Conservation (phyloP, 805 yeast species). For the Saccharomycopsis sp. region DNA sequence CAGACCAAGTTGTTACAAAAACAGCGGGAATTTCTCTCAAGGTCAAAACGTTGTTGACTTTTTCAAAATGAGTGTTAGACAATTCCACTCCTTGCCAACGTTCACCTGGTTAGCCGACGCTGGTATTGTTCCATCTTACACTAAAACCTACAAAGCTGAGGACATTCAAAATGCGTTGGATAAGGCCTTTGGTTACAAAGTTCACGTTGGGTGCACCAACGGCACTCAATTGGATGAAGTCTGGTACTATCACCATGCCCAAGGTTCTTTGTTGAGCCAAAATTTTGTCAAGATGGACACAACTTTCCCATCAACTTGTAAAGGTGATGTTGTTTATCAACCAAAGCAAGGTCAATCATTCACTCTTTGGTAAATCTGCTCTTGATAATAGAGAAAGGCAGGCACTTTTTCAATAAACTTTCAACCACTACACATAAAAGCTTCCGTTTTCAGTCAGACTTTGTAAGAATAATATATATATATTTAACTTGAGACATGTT, state of each 20-base stretch:
- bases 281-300: slow-evolving; percentile 57
- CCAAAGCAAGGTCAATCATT: slow-evolving; percentile 20
- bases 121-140: slow-evolving; percentile 57
- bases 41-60: slow-evolving; percentile 57
- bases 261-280: slow-evolving; percentile 65
- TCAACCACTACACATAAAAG: no score
- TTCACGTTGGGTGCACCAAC: slow-evolving; percentile 52
- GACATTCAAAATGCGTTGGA: slow-evolving; percentile 47
- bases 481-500: no score
- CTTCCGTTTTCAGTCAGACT: no score
- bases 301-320: slow-evolving; percentile 52
- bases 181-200: slow-evolving; percentile 44
- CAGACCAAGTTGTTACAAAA: slow-evolving; percentile 57
- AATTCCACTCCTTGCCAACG: slow-evolving; percentile 56
- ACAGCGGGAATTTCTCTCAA: slow-evolving; percentile 25
- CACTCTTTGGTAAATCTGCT: slow-evolving; percentile 14
- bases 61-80: slow-evolving; percentile 48
- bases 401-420: no score
- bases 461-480: no score
- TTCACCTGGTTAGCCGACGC: slow-evolving; percentile 54
- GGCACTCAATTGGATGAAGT: slow-evolving; percentile 36
- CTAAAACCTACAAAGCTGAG: slow-evolving; percentile 45
- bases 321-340: slow-evolving; percentile 33
- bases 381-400: no score
- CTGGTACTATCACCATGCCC: slow-evolving; percentile 74